Percentiles rank a stretch among this genome's conserved stretches.
Evolutionary conservation across 768 basidiomycete genomes (phyloP).

Genomic region (Lentinula guzmanii): DNA sequence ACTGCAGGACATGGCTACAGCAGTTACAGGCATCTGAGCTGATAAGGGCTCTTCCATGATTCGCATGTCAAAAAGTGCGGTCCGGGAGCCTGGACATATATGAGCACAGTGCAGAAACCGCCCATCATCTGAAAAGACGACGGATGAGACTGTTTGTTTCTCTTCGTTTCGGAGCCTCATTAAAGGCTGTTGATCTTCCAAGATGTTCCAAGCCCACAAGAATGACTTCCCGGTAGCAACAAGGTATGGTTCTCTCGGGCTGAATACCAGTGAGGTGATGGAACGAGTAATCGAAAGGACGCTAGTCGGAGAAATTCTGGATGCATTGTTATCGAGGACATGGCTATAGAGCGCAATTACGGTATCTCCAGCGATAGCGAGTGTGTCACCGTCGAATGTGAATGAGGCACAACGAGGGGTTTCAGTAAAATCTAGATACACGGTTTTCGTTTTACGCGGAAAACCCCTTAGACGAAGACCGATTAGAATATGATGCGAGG

Average conservation of each 20-base stretch:
- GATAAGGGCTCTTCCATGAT: not conserved
- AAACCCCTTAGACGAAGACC: not conserved
- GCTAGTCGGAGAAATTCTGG: not conserved
- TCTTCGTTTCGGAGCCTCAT: not conserved
- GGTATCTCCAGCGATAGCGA: not conserved
- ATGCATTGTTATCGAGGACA: not conserved
- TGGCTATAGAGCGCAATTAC: not conserved
- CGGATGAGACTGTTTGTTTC: not conserved
- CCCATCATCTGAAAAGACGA: not conserved
- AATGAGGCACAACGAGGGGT: not conserved
- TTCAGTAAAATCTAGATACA: not conserved
- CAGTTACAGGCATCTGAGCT: not conserved
- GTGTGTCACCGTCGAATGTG: not conserved
- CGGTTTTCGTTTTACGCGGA: not conserved
- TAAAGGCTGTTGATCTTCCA: not conserved
- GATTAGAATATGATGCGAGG: not conserved
- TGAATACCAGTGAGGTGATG: not conserved
- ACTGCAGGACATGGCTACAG: not conserved
- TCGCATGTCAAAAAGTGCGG: not conserved
- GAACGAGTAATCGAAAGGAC: not conserved
- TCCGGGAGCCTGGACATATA: not conserved
- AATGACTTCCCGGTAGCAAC: not conserved
- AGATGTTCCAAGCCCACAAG: not conserved
- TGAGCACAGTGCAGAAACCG: not conserved
- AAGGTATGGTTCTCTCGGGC: not conserved